Base-by-base conservation (phyloP, 2,329 filamentous ascomycete species). In the Botrytis elliptica region DNA sequence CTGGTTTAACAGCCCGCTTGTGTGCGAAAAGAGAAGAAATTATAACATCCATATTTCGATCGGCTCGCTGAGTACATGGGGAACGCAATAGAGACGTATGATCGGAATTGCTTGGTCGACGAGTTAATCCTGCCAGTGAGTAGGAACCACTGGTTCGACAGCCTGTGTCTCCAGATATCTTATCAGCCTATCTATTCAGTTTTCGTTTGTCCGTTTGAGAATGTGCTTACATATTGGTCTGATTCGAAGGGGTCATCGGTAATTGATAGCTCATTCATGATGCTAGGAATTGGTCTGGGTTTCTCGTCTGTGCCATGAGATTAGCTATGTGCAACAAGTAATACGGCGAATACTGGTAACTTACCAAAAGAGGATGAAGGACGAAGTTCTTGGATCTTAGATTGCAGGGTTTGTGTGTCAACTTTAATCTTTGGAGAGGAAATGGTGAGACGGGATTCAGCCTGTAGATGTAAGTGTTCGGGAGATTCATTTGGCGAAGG, bases 71-170 rank as follows among this genome's bases (percentile, higher is more conserved):
- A 38, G 3, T 55, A 40, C n/a, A 25, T 20, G 9, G n/a, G 25
- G 33, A n/a, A 55, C 38, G n/a, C 38, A 8, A 9, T 18, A 55
- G 25, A 33, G 22, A 29, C 36, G 1, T 33, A 29, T 68, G 36
- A 42, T 57, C 18, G 29, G 16, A 18, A 59, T 57, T 29, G 36
- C 20, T 38, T 69, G 18, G 7, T 3, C 42, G 49, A 57, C 9
- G 8, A 7, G 3, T 57, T n/a, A 71, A 44, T 71, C 46, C 12
- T 66, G 70, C 70, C 70, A 71, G 36, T 71, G 70, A 29, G 60
- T 57, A 7, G 70, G 70, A 10, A 66, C 18, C 20, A 65, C 59
- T 57, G 59, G 60, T 7, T 65, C 44, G 29, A 29, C 4, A 20
- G 25, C 25, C 60, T 71, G 40, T n/a, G 20, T 57, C 7, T 57